phyloP scores from a whole-genome alignment of 83 land plant genomes.

The Isoetes engelmannii region DNA sequence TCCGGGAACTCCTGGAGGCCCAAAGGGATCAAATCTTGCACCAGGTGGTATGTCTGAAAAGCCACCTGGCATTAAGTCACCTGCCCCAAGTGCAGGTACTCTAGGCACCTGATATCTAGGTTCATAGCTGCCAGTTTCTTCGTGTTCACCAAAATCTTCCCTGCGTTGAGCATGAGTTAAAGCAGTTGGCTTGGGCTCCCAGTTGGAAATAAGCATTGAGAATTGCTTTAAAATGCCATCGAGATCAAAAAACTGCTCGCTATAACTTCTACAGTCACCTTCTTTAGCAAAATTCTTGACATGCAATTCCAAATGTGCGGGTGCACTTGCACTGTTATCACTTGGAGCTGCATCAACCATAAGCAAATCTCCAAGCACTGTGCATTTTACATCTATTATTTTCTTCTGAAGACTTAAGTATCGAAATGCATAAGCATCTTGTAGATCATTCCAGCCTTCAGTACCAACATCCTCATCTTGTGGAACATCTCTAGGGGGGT shows the following conservation, averaged over 20 bases:
- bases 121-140: too few relatives aligned
- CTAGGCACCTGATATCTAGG: too few relatives aligned
- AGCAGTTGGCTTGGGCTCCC: too few relatives aligned
- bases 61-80: too few relatives aligned
- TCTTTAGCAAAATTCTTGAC: too few relatives aligned
- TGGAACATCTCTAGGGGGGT: constrained; percentile 24
- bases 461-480: constrained; percentile 62
- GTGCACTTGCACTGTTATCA: constrained; percentile 34
- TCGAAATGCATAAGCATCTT: constrained; percentile 65
- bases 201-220: too few relatives aligned
- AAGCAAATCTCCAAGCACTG: constrained; percentile 49
- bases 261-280: too few relatives aligned
- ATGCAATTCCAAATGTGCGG: constrained; percentile 59
- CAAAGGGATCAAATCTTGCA: constrained; percentile 89
- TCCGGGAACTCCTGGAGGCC: constrained; percentile 92
- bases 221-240: too few relatives aligned
- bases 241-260: too few relatives aligned
- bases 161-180: too few relatives aligned
- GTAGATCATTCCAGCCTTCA: constrained; percentile 87
- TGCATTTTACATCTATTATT: constrained; percentile 56
- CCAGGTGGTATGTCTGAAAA: constrained; percentile 87
- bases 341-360: constrained; percentile 48
- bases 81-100: too few relatives aligned
- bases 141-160: too few relatives aligned
- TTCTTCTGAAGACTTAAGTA: constrained; percentile 47